Evolutionary conservation across 2,329 filamentous ascomycete species (phyloP), one percentile per base, ranked within the genome.

Genomic region (Aspergillus novofumigatus): DNA sequence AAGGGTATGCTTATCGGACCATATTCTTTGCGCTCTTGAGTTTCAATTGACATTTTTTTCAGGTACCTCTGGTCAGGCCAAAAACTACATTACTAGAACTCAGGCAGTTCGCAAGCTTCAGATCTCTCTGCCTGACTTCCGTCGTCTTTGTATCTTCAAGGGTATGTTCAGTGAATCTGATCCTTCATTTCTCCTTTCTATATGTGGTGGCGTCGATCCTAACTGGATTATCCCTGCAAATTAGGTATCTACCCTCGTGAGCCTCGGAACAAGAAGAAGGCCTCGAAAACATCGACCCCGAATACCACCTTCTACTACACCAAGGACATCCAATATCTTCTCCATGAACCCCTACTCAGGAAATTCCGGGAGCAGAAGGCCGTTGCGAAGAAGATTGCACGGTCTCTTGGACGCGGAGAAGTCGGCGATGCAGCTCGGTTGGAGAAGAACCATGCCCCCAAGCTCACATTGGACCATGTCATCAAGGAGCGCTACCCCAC

Each of bases 81-180:
- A 94, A 80, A 99, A 99, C 84, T 99, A 93, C 81, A 92, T 99
- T 68, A 99, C 94, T 57, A 86, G 94, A 75, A 97, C 93, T 45
- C 92, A 97, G 80, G 94, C 94, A 49, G 91, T 99, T 69, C 91
- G 92, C 77, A 99, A 97, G 81, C 87, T 99, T 62, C 94, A 99
- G 79, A 90, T 99, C 77, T 96, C 90, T 70, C 86, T 99, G 56
- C 92, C 92, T 65, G 94, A 99, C 79, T 99, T 99, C 80, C 88
- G 94, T 78, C 89, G 96, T 79, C 84, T 99, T 73, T 99, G 94
- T 80, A 99, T 99, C 76, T 99, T 96, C 88, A 97, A 97, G 82
- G 94, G 84, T 82, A 70, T 47, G 61, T 57, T 21, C 3, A 5
- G 11, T 14, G 48, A 20, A 49, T 47, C 29, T 56, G 49, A 51